These are phyloP conservation scores for Camellia japonica DNA, from an alignment of 148 eudicot species.

Conservation along the genomic window DNA sequence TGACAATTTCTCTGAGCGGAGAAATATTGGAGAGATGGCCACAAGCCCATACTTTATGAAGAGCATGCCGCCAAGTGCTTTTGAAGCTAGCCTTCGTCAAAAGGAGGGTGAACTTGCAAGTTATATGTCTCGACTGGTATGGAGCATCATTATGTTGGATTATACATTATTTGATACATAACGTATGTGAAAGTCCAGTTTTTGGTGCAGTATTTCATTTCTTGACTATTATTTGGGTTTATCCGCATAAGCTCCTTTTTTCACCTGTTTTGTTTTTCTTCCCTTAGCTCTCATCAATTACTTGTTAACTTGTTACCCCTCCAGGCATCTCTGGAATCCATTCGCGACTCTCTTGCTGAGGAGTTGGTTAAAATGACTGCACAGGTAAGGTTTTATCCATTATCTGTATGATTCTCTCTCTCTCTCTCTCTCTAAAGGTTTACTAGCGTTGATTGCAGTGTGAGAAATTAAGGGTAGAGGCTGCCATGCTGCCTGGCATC, in stretches of 20 bases:
- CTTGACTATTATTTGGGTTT: not conserved
- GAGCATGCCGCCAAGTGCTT: constrained; percentile 78
- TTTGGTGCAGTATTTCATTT: not conserved
- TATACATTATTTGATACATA: not conserved
- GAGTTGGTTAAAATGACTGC: constrained; percentile 96
- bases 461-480: constrained; percentile 80
- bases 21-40: constrained; percentile 61
- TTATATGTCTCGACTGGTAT: constrained; percentile 87
- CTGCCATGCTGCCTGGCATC: constrained; percentile 71
- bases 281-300: not conserved
- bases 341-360: constrained; percentile 95
- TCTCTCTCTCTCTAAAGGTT: not conserved
- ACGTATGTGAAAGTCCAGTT: not conserved
- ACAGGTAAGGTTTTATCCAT: constrained; percentile 45
- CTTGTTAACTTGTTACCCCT: constrained; percentile 15
- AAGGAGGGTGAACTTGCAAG: constrained; percentile 98
- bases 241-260: not conserved
- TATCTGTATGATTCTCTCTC: not conserved
- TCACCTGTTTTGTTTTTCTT: not conserved
- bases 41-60: constrained; percentile 75
- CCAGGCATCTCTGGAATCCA: constrained; percentile 91
- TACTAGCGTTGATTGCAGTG: constrained; percentile 47
- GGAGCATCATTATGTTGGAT: constrained; percentile 14
- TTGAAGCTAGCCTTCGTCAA: constrained; percentile 88
- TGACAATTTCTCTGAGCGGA: constrained; percentile 58